Conservation (phyloP, 192 early-diverging fungal genomes). For the Coemansia sp. region DNA sequence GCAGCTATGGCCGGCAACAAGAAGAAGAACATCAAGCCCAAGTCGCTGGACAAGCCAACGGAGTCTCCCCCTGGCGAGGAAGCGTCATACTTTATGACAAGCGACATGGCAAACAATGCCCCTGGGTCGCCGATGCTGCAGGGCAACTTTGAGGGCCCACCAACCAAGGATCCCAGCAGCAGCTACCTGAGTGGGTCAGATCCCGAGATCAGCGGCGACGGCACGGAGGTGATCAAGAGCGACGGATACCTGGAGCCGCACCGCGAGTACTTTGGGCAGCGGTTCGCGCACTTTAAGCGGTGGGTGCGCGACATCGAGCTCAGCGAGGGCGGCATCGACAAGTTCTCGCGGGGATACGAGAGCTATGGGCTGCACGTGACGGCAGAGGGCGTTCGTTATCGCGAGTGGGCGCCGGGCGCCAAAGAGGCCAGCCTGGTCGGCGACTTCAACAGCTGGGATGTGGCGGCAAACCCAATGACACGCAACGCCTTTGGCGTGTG, state of each 20-base stretch:
- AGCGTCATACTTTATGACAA: not conserved
- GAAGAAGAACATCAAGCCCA: slow-evolving; percentile 27
- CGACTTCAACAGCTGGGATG: slow-evolving; percentile 94
- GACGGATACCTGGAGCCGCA: slow-evolving; percentile 83
- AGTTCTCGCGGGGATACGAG: slow-evolving; percentile 80
- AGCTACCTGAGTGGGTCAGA: slow-evolving; percentile 23
- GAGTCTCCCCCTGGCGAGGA: not conserved
- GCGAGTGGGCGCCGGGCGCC: slow-evolving; percentile 96
- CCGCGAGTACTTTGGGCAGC: slow-evolving; percentile 55
- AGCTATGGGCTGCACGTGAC: slow-evolving; percentile 75
- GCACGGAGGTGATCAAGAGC: slow-evolving; percentile 62
- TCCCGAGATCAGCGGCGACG: slow-evolving; percentile 53
- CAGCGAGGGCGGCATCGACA: slow-evolving; percentile 76
- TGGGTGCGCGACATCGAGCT: slow-evolving; percentile 69
- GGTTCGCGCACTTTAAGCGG: slow-evolving; percentile 61
- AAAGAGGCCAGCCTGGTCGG: slow-evolving; percentile 76
- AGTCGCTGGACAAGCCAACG: slow-evolving; percentile 9
- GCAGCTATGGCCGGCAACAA: slow-evolving; percentile 33
- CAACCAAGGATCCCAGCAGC: slow-evolving; percentile 18
- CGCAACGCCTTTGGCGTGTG: slow-evolving; percentile 81
- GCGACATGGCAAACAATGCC: not conserved
- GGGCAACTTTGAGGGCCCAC: slow-evolving; percentile 12
- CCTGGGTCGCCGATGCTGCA: not conserved
- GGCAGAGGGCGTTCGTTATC: slow-evolving; percentile 69
- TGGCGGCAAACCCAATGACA: slow-evolving; percentile 68